These are phyloP conservation scores for Blepharisma stoltei DNA, from an alignment of 73 alveolate genomes.

Conservation along the genomic window DNA sequence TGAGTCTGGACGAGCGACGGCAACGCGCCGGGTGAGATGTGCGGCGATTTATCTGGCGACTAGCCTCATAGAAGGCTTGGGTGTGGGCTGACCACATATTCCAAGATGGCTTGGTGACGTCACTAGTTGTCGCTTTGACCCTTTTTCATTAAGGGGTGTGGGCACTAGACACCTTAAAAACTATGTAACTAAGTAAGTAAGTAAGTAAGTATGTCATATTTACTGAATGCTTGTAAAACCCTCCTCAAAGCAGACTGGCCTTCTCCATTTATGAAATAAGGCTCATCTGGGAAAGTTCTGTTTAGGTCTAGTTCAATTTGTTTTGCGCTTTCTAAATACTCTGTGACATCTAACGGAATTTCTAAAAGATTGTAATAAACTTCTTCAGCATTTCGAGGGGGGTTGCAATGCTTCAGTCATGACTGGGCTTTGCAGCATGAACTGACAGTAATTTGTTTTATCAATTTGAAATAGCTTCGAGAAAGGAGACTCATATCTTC, in stretches of 20 bases:
- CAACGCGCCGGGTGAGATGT: too few species aligned
- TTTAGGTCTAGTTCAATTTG: slow-evolving; percentile 39
- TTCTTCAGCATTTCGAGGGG: slow-evolving; percentile 1
- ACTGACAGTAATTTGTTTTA: background rate
- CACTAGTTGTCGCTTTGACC: too few species aligned
- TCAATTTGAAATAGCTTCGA: too few species aligned
- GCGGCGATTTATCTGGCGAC: too few species aligned
- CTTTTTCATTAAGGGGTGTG: too few species aligned
- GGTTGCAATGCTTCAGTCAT: background rate
- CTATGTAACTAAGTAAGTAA: too few species aligned
- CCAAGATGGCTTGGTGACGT: too few species aligned
- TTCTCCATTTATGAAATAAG: slow-evolving; percentile 16
- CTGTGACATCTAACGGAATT: background rate
- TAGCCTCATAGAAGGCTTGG: too few species aligned
- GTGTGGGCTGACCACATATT: too few species aligned
- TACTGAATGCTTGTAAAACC: slow-evolving; percentile 33
- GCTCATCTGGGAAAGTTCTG: slow-evolving; percentile 43
- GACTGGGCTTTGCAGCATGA: slow-evolving; percentile 11
- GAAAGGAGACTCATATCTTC: too few species aligned
- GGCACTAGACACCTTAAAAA: too few species aligned
- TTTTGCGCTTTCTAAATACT: background rate
- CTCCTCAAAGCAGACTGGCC: background rate
- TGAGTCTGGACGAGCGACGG: too few species aligned
- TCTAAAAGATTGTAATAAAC: background rate
- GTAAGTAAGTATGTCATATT: slow-evolving; percentile 33